Conservation (phyloP, 1,284 basidiomycete species). For the Taiwanofungus camphoratus region DNA sequence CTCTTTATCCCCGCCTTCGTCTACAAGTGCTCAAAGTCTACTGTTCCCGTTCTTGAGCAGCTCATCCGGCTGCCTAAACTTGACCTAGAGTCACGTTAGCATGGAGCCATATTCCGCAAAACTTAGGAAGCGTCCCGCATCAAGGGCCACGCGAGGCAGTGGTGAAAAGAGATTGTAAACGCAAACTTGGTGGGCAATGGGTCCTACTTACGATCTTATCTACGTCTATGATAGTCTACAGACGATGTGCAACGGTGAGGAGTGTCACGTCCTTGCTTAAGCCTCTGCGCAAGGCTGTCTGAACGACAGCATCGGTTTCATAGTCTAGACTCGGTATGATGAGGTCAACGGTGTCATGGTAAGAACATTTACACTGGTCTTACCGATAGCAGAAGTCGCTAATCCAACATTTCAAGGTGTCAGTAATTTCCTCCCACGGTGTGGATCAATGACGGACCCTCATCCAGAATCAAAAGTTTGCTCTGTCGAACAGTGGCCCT, state of each 20-base stretch:
- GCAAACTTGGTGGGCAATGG: not conserved
- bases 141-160: conserved; percentile 30
- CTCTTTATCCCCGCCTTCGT: conserved; percentile 50
- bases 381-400: conserved; percentile 30
- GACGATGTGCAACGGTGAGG: conserved; percentile 62
- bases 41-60: conserved; percentile 48
- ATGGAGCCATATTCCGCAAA: not conserved
- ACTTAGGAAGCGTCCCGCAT: conserved; percentile 29
- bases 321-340: conserved; percentile 36
- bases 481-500: conserved; percentile 52
- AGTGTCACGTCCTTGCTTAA: conserved; percentile 51
- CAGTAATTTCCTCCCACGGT: not conserved
- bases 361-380: not conserved
- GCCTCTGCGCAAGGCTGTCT: conserved; percentile 48
- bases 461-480: conserved; percentile 56
- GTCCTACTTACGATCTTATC: conserved; percentile 32
- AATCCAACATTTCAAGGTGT: not conserved
- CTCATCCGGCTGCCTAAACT: conserved; percentile 51
- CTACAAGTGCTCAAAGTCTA: conserved; percentile 48
- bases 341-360: not conserved
- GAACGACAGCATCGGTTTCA: conserved; percentile 54
- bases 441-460: conserved; percentile 33
- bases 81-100: conserved; percentile 30
- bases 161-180: not conserved
- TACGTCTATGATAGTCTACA: conserved; percentile 68